Evolutionary conservation across 2,329 filamentous ascomycete species (phyloP).

Genomic region (Byssothecium circinans): DNA sequence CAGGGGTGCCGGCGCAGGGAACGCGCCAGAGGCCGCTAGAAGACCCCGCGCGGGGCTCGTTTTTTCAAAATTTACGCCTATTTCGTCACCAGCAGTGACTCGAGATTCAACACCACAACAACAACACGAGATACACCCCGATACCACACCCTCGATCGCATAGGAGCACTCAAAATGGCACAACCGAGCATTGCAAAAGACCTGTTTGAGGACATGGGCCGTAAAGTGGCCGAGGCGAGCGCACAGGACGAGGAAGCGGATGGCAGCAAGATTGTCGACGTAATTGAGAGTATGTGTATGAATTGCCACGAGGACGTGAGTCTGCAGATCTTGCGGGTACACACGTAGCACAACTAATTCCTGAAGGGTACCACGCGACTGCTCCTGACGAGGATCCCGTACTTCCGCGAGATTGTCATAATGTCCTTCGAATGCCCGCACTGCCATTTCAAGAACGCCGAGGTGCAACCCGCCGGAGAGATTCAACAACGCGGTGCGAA

Average conservation of each 20-base stretch:
- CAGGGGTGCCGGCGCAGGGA: conserved; percentile 24
- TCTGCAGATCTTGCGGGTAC: too few relatives aligned
- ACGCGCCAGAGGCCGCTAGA: conserved; percentile 24
- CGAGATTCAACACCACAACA: conserved; percentile 12
- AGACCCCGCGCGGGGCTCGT: conserved; percentile 37
- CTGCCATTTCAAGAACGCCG: conserved; percentile 87
- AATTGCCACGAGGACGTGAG: conserved; percentile 55
- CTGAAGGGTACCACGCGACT: conserved; percentile 79
- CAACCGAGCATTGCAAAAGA: conserved; percentile 48
- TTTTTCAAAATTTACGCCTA: conserved; percentile 29
- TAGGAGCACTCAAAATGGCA: conserved; percentile 37
- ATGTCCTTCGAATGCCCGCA: conserved; percentile 95
- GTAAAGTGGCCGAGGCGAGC: conserved; percentile 49
- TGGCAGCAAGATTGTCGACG: conserved; percentile 53
- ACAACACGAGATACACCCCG: conserved; percentile 6
- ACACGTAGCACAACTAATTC: conserved; percentile 18
- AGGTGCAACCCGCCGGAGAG: conserved; percentile 87
- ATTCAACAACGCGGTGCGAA: conserved; percentile 87
- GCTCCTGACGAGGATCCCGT: conserved; percentile 89
- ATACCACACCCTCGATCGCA: not conserved
- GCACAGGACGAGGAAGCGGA: conserved; percentile 41
- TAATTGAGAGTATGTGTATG: conserved; percentile 59
- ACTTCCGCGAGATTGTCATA: conserved; percentile 95
- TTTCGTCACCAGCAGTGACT: conserved; percentile 28
- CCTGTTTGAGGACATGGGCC: conserved; percentile 56